Evolutionary conservation across 495 filamentous ascomycete genomes (phyloP), one percentile per base, ranked within the genome.

Genomic region (Evernia prunastri): DNA sequence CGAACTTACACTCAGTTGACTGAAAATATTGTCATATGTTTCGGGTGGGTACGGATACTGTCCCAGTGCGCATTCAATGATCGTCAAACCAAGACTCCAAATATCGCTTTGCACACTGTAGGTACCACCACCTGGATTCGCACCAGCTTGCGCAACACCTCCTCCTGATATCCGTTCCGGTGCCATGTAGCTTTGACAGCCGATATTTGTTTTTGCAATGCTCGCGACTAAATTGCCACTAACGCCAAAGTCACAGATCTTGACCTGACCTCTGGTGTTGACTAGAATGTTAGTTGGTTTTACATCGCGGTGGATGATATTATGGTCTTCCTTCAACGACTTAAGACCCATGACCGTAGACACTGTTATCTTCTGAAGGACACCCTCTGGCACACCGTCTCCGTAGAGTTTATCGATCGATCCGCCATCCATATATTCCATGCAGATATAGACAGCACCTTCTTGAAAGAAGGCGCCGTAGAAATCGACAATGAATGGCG

Each of bases 371-470:
- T 97, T 97, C 49, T 90, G 87, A 49, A 99, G 79, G 10, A 97
- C 85, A 59, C 81, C 83, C 71, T 99, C 94, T 3, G 94, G 90
- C 57, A 99, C 86, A 37, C 94, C 94, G 60, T 91, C 90, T n/a
- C 84, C 86, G 74, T 99, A 99, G 23, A 97, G 76, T 70, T 96
- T 96, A 77, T 99, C 94, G 70, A 97, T 91, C 45, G 92, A 96
- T n/a, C 94, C 94, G 60, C 95, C 94, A 76, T 99, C 92, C 94
- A 99, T 99, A 72, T 89, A 96, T 73, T 99, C 94, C 73, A 99
- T 95, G 76, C 94, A 99, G 74, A 99, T 97, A 73, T 97, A 99
- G 8, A 99, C 94, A 2, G 94, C 92, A 27, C 94, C 94, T 78
- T 99, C 94, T 75, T 99, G 94, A 79, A 96, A 99, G 75, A 99